These are phyloP conservation scores for Podila verticillata DNA, from an alignment of 192 early-diverging fungal species.

Conservation along the genomic window DNA sequence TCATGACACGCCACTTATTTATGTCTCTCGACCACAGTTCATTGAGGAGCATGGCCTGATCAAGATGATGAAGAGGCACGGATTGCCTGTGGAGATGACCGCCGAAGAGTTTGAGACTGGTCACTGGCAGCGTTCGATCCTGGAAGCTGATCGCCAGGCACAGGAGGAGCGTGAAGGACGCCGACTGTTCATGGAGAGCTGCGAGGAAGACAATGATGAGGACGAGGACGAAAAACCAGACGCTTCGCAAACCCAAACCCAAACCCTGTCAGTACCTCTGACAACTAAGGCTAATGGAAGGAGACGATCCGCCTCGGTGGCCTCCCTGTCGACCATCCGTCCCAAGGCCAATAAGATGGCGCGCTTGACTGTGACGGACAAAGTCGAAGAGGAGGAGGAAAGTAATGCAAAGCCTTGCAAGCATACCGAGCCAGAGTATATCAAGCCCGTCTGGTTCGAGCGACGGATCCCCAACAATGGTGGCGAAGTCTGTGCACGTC, in stretches of 20 bases:
- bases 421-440: conserved; percentile 7
- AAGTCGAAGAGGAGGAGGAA: neutral
- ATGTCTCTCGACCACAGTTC: conserved; percentile 69
- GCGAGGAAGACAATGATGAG: conserved; percentile 3
- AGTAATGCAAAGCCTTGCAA: conserved; percentile 1
- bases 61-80: conserved; percentile 66
- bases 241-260: too few species aligned
- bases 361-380: neutral
- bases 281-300: neutral
- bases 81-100: conserved; percentile 61
- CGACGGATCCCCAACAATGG: conserved; percentile 38
- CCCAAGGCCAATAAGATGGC: conserved; percentile 33
- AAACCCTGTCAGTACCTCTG: neutral
- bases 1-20: conserved; percentile 65
- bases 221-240: neutral
- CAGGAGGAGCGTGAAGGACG: conserved; percentile 34
- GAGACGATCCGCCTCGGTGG: conserved; percentile 17
- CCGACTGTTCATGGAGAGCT: conserved; percentile 7
- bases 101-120: conserved; percentile 66
- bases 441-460: conserved; percentile 39
- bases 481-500: conserved; percentile 33
- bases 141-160: conserved; percentile 44
- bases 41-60: conserved; percentile 66
- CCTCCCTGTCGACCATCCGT: conserved; percentile 23
- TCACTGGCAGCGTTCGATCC: conserved; percentile 59